Percentiles rank a stretch among this genome's conserved stretches.
Conservation (phyloP, 2,329 filamentous ascomycete genomes). For the Aspergillus sp. region DNA sequence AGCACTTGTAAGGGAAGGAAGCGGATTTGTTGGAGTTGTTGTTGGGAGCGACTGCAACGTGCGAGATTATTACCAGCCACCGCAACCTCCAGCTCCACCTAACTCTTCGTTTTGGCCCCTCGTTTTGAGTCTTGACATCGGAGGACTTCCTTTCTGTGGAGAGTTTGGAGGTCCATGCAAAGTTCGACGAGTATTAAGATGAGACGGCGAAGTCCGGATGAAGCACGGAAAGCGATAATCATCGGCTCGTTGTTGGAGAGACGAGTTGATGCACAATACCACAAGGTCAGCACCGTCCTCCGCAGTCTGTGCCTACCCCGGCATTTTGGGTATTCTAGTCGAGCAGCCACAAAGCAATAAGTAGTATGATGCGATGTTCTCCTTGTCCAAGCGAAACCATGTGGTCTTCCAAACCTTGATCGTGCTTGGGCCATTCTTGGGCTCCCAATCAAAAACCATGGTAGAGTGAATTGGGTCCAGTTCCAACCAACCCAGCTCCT, state of each 20-base stretch:
- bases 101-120: neutral
- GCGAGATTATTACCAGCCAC: conserved; percentile 14
- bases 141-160: neutral
- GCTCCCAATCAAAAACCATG: neutral
- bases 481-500: neutral
- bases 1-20: neutral
- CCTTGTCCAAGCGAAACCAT: conserved; percentile 9
- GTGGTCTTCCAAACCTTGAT: conserved; percentile 13
- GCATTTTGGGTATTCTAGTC: neutral
- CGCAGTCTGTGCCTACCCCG: neutral
- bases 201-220: conserved; percentile 6
- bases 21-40: conserved; percentile 9
- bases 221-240: neutral
- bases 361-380: neutral
- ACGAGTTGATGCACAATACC: neutral
- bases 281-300: neutral
- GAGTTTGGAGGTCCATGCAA: neutral
- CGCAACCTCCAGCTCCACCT: conserved; percentile 12
- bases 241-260: neutral
- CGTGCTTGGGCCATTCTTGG: neutral
- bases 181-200: neutral
- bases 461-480: neutral
- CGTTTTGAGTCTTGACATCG: neutral
- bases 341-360: no score
- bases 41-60: conserved; percentile 12